These are phyloP conservation scores for Nicotiana benthamiana DNA, from an alignment of 257 asterid species.

Conservation along the genomic window DNA sequence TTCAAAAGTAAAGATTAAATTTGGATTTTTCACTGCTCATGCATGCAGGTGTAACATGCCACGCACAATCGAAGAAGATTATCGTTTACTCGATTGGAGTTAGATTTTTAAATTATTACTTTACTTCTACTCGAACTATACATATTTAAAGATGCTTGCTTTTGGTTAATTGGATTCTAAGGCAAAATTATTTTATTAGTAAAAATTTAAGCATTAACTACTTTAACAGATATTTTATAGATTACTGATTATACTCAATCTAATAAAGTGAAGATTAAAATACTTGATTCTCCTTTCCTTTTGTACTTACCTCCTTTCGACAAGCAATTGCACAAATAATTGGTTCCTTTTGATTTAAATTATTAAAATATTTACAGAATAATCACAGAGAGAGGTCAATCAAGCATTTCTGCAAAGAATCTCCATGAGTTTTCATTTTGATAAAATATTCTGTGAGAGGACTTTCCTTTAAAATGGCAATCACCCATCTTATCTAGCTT, in stretches of 20 bases:
- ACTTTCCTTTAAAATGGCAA: neutral
- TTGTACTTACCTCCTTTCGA: slow-evolving; percentile 11
- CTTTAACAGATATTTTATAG: slow-evolving; percentile 18
- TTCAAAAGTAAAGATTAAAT: neutral
- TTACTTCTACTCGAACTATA: neutral
- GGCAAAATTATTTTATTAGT: slow-evolving; percentile 7
- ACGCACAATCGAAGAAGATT: neutral
- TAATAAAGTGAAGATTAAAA: slow-evolving; percentile 21
- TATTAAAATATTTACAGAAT: neutral
- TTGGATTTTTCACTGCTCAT: neutral
- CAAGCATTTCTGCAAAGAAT: neutral
- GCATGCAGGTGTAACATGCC: neutral
- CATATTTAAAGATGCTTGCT: slow-evolving; percentile 6
- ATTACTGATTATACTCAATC: neutral
- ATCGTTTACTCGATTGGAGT: neutral
- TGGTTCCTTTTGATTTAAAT: slow-evolving; percentile 1
- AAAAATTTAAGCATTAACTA: neutral
- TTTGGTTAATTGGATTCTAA: slow-evolving; percentile 30
- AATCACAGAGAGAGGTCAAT: neutral
- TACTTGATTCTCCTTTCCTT: slow-evolving; percentile 30
- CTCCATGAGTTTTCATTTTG: neutral
- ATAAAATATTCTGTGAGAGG: neutral
- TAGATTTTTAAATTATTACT: neutral
- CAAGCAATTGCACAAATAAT: slow-evolving; percentile 8
- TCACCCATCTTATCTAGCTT: neutral